Conservation (phyloP, 2,329 filamentous ascomycete species). For the Fusarium succisae region DNA sequence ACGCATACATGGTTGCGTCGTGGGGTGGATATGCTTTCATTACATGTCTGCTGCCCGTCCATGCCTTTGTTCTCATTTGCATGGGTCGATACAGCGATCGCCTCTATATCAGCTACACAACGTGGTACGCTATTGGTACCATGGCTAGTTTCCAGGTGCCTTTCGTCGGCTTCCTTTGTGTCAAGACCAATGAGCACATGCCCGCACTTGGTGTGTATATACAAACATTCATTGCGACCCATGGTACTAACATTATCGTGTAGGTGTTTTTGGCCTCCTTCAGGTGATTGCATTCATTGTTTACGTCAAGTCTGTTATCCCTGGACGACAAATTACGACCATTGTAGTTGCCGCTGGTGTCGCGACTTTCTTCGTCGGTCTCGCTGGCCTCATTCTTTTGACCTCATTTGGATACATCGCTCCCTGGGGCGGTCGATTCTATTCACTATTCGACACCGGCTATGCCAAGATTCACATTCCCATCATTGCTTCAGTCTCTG, state of each 20-base stretch:
- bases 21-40: slow-evolving; percentile 99
- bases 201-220: slow-evolving; percentile 77
- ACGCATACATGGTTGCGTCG: slow-evolving; percentile 99
- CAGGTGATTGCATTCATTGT: slow-evolving; percentile 94
- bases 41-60: slow-evolving; percentile 93
- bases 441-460: slow-evolving; percentile 98
- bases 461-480: slow-evolving; percentile 99
- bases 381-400: slow-evolving; percentile 82
- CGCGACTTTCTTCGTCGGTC: slow-evolving; percentile 75
- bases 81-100: slow-evolving; percentile 97
- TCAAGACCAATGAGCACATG: slow-evolving; percentile 99
- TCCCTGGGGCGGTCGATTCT: slow-evolving; percentile 98
- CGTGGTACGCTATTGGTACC: slow-evolving; percentile 96
- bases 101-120: slow-evolving; percentile 95
- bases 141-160: slow-evolving; percentile 99
- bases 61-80: slow-evolving; percentile 91
- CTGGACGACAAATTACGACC: slow-evolving; percentile 92
- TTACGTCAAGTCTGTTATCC: slow-evolving; percentile 87
- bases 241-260: slow-evolving; percentile 8
- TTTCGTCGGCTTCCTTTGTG: slow-evolving; percentile 96
- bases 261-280: slow-evolving; percentile 93
- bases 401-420: slow-evolving; percentile 92
- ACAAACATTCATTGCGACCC: neutral
- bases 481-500: slow-evolving; percentile 99
- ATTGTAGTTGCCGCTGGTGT: slow-evolving; percentile 82